These are phyloP conservation scores for Phytophthora kernoviae DNA, from an alignment of 352 stramenopile species.

Conservation along the genomic window DNA sequence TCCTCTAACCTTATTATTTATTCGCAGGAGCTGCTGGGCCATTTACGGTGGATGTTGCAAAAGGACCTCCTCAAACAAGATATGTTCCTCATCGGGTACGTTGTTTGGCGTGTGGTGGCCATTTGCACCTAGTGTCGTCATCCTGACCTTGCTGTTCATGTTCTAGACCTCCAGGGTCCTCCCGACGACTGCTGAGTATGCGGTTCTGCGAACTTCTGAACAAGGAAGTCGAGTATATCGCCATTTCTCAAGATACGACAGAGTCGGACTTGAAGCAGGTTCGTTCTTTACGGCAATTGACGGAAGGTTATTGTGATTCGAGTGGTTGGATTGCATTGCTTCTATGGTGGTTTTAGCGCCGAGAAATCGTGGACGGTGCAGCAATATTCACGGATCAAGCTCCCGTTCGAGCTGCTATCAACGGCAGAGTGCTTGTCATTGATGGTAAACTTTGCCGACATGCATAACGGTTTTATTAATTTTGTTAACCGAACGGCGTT, in stretches of 20 bases:
- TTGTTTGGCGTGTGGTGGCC: not conserved
- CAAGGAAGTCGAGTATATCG: slow-evolving; percentile 89
- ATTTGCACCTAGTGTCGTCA: not conserved
- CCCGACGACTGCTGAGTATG: slow-evolving; percentile 76
- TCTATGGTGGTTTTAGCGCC: slow-evolving; percentile 34
- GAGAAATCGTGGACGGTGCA: slow-evolving; percentile 71
- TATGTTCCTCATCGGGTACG: slow-evolving; percentile 87
- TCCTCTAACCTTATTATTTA: not conserved
- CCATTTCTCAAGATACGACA: slow-evolving; percentile 94
- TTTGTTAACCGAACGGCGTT: not conserved
- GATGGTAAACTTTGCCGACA: slow-evolving; percentile 63
- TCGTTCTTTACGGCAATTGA: not conserved
- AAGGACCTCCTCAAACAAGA: slow-evolving; percentile 87
- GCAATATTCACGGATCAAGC: slow-evolving; percentile 92
- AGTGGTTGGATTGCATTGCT: not conserved
- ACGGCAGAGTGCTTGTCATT: slow-evolving; percentile 93
- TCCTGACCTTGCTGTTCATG: not conserved
- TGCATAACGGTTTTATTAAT: not conserved
- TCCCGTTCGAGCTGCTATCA: slow-evolving; percentile 93
- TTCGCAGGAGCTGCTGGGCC: slow-evolving; percentile 62
- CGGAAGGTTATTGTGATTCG: not conserved
- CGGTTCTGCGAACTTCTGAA: slow-evolving; percentile 87
- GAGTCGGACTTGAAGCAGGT: slow-evolving; percentile 93
- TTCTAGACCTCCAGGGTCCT: slow-evolving; percentile 72
- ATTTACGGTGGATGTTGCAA: slow-evolving; percentile 89